Base-by-base conservation (phyloP, 768 basidiomycete genomes). In the Leccinum subgranulosum region DNA sequence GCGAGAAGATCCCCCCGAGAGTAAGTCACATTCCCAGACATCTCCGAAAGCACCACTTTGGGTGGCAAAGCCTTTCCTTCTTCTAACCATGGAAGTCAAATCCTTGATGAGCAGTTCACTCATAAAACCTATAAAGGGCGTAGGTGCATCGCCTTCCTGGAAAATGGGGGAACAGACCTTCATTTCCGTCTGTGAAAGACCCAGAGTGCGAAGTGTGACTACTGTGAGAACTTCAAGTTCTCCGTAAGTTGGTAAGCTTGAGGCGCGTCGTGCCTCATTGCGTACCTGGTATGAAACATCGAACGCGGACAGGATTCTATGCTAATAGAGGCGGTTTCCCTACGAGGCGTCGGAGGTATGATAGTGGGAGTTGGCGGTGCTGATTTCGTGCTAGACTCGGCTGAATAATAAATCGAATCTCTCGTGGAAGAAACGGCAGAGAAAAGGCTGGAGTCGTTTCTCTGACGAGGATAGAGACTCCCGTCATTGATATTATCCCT, bases 21-120 rank as follows among this genome's bases (percentile, higher is more conserved):
- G 47, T 27, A 68, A 45, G n/a, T 63, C 59, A 15, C 69, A 72
- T 45, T 60, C 55, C 61, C 66, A 70, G 31, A 70, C 49, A 47
- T 72, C 58, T 41, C 60, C 69, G 19, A 59, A 69, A 9, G 23
- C 48, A 4, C 69, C 69, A 33, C 45, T 21, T 4, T 23, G 49
- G 19, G 39, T 53, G n/a, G 67, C 25, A 39, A 53, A 67, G 10
- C 1, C 4, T 21, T 31, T 2, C 50, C 5, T 60, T 39, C 57
- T 67, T 25, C 17, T 51, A 4, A 68, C 28, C 15, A 1, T 25
- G 3, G 57, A n/a, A 36, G 36, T n/a, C 2, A 59, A 47, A 31
- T 50, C 33, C 17, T 5, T 33, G 52, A 59, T 60, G 25, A 56
- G 54, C 15, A 54, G 23, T 54, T 64, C 46, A n/a, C 5, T 21